phyloP scores from a whole-genome alignment of 179 eudicot species.

The Spinacia oleracea region DNA sequence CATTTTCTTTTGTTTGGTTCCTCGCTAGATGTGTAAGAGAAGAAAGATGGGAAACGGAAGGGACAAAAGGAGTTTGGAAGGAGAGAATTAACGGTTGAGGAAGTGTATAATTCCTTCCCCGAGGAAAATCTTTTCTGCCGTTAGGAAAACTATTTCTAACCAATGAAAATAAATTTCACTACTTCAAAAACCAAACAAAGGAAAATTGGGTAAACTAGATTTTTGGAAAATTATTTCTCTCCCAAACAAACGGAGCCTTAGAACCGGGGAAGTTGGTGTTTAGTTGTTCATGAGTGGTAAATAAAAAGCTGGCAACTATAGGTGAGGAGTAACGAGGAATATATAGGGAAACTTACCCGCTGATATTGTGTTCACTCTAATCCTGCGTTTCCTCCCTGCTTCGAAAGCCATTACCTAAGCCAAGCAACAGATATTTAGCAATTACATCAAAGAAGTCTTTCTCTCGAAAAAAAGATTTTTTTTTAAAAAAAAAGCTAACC shows the following conservation, averaged over 20 bases:
- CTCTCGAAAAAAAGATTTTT: not conserved
- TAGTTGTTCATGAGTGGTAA: not conserved
- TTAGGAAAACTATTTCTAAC: not conserved
- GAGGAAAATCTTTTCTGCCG: not conserved
- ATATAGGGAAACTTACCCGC: conserved; percentile 54
- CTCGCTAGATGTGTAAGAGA: not conserved
- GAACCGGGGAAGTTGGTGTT: not conserved
- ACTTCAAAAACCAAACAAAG: not conserved
- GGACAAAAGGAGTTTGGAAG: not conserved
- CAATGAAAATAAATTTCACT: not conserved
- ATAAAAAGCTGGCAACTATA: not conserved
- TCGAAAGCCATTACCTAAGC: conserved; percentile 92
- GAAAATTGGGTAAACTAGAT: not conserved
- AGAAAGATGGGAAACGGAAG: not conserved
- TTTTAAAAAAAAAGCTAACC: conserved; percentile 46
- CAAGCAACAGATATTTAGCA: conserved; percentile 12
- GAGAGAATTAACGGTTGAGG: not conserved
- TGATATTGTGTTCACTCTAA: conserved; percentile 94
- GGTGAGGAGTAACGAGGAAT: not conserved
- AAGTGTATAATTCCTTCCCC: not conserved
- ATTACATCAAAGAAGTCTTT: not conserved
- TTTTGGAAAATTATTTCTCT: not conserved
- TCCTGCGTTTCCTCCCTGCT: conserved; percentile 85
- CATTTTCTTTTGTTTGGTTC: not conserved
- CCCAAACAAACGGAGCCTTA: not conserved